Conservation (phyloP, 805 yeast genomes). For the Lipomyces starkeyi region DNA sequence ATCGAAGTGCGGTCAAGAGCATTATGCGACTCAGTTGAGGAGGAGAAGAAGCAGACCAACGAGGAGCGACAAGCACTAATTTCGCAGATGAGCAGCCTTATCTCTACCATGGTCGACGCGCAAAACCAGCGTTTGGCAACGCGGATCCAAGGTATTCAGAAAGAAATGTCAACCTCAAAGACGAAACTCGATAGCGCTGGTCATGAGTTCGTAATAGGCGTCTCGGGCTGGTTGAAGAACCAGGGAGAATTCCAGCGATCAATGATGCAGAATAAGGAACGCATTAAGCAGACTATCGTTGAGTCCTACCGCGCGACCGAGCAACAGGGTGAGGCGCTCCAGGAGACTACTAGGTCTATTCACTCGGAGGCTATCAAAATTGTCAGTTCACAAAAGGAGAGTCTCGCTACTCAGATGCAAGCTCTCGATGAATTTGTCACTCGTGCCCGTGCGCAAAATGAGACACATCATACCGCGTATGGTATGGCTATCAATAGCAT, state of each 20-base stretch:
- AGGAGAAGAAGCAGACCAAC: constrained; percentile 24
- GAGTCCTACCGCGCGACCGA: constrained; percentile 32
- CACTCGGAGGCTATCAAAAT: constrained; percentile 34
- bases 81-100: constrained; percentile 21
- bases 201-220: constrained; percentile 28
- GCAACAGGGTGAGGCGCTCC: constrained; percentile 30
- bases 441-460: constrained; percentile 36
- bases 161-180: constrained; percentile 16
- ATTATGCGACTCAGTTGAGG: constrained; percentile 16
- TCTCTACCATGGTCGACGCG: constrained; percentile 14
- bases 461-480: constrained; percentile 27
- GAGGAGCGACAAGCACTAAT: constrained; percentile 27
- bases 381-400: constrained; percentile 32
- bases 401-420: constrained; percentile 33
- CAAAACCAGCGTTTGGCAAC: constrained; percentile 27
- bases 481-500: constrained; percentile 12
- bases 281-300: constrained; percentile 33
- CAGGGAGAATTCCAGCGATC: constrained; percentile 29
- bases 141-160: constrained; percentile 7
- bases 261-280: constrained; percentile 29
- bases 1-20: constrained; percentile 16
- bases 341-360: constrained; percentile 29
- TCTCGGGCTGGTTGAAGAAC: constrained; percentile 27
- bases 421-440: constrained; percentile 34
- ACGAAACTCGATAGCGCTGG: constrained; percentile 22